phyloP scores from a whole-genome alignment of 345 rosid genomes.

The Eucalyptus shirleyi region DNA sequence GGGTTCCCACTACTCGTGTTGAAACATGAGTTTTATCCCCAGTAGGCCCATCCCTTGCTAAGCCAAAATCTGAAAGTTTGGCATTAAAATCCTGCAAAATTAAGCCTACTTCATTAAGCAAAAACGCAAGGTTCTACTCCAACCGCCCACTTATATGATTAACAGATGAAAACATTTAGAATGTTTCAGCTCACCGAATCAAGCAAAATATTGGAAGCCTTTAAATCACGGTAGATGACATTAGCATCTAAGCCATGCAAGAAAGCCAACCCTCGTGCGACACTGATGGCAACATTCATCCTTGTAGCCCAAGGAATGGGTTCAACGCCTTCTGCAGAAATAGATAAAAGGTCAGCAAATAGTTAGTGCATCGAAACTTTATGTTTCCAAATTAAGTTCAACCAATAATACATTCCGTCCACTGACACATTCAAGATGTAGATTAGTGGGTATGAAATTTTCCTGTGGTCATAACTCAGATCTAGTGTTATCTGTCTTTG shows the following conservation, averaged over 20 bases:
- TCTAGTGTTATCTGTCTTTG: neutral
- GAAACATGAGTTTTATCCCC: slow-evolving; percentile 89
- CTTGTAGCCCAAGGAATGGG: slow-evolving; percentile 45
- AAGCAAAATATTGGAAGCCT: slow-evolving; percentile 61
- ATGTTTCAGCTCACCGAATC: slow-evolving; percentile 35
- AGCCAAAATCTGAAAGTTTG: slow-evolving; percentile 90
- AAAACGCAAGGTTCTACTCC: neutral
- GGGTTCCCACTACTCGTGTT: slow-evolving; percentile 78
- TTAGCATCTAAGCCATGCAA: slow-evolving; percentile 51
- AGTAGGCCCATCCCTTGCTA: slow-evolving; percentile 90
- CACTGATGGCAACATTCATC: slow-evolving; percentile 35
- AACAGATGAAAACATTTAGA: neutral
- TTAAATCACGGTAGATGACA: slow-evolving; percentile 57
- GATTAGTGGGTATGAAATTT: neutral
- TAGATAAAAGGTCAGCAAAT: neutral
- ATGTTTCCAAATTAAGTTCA: neutral
- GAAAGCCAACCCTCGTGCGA: slow-evolving; percentile 52
- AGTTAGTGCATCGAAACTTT: neutral
- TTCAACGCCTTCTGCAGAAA: slow-evolving; percentile 33
- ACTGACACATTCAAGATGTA: neutral
- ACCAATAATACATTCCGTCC: neutral
- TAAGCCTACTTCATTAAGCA: neutral
- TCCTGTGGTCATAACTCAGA: neutral
- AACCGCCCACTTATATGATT: neutral
- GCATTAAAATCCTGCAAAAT: slow-evolving; percentile 52